A percentile compares a stretch with the other conserved stretches of the same genome.
Conservation (phyloP, 352 stramenopile genomes). For the Globisporangium orthogonon region DNA sequence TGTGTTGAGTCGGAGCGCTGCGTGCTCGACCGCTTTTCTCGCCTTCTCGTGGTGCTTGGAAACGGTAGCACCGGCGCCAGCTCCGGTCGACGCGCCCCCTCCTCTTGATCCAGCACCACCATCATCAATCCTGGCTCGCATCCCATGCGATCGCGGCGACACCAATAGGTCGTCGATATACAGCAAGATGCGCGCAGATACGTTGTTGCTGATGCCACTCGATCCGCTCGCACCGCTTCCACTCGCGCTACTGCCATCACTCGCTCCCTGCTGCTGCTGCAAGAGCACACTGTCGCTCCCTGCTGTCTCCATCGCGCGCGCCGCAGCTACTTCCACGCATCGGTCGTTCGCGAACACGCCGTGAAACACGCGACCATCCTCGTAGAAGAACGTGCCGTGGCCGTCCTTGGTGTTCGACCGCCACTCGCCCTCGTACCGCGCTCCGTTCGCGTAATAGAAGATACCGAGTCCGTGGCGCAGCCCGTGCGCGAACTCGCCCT, state of each 20-base stretch:
- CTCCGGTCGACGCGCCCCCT: not conserved
- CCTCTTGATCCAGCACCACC: too few relatives aligned
- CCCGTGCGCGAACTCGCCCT: conserved; percentile 66
- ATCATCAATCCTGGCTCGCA: not conserved
- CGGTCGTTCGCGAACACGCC: conserved; percentile 42
- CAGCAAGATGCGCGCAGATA: conserved; percentile 27
- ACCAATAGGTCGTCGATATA: conserved; percentile 49
- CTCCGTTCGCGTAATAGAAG: conserved; percentile 87
- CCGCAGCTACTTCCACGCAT: conserved; percentile 10
- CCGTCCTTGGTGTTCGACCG: conserved; percentile 72
- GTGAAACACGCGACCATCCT: conserved; percentile 55
- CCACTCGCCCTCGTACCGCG: conserved; percentile 83
- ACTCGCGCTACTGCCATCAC: not conserved
- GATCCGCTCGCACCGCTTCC: not conserved
- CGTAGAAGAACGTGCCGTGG: conserved; percentile 61
- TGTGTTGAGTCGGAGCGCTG: conserved; percentile 51
- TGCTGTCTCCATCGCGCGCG: conserved; percentile 8
- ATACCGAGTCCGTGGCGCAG: conserved; percentile 57
- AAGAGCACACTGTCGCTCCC: not conserved
- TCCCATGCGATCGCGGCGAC: not conserved
- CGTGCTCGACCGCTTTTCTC: conserved; percentile 40
- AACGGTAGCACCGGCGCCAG: not conserved
- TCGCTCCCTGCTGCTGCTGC: not conserved
- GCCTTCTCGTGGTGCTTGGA: conserved; percentile 26
- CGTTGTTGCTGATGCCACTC: not conserved